A percentile compares a stretch with the other conserved stretches of the same genome.
phyloP scores from a whole-genome alignment of 768 basidiomycete species.

The Naganishia kalamii region DNA sequence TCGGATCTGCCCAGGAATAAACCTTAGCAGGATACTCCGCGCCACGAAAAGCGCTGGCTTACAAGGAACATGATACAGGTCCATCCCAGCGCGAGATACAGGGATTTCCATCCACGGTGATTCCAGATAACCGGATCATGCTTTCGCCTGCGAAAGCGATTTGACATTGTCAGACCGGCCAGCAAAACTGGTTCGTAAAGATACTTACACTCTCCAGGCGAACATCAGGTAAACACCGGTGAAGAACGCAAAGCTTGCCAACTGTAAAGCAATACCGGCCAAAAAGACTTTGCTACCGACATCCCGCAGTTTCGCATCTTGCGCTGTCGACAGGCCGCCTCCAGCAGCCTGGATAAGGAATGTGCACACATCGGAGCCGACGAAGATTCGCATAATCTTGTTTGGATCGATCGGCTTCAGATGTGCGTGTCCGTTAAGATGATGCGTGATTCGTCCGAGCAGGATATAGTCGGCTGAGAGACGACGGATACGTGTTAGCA shows the following conservation, averaged over 20 bases:
- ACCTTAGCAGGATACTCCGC: neutral
- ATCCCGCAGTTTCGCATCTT: slow-evolving; percentile 30
- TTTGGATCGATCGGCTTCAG: slow-evolving; percentile 38
- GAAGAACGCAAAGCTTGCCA: slow-evolving; percentile 42
- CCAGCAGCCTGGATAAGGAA: slow-evolving; percentile 46
- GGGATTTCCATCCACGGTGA: slow-evolving; percentile 39
- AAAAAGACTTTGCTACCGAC: slow-evolving; percentile 43
- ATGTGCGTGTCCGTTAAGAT: slow-evolving; percentile 33
- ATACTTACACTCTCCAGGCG: slow-evolving; percentile 36
- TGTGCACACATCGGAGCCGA: slow-evolving; percentile 43
- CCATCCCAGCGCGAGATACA: slow-evolving; percentile 43
- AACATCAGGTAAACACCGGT: slow-evolving; percentile 37
- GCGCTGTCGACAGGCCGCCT: slow-evolving; percentile 39
- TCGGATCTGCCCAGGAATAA: slow-evolving; percentile 27
- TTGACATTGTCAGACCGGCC: neutral
- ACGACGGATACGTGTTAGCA: neutral
- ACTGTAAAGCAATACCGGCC: slow-evolving; percentile 44
- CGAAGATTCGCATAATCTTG: slow-evolving; percentile 38
- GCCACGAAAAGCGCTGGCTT: neutral
- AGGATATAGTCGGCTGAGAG: slow-evolving; percentile 40
- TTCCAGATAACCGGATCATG: slow-evolving; percentile 37
- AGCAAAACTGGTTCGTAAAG: neutral
- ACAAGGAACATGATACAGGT: slow-evolving; percentile 44
- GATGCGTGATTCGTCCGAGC: slow-evolving; percentile 36
- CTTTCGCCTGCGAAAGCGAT: slow-evolving; percentile 23